Percentiles rank a stretch among this genome's conserved stretches.
These are phyloP conservation scores for Cetradonia linearis DNA, from an alignment of 495 filamentous ascomycete species.

Conservation along the genomic window DNA sequence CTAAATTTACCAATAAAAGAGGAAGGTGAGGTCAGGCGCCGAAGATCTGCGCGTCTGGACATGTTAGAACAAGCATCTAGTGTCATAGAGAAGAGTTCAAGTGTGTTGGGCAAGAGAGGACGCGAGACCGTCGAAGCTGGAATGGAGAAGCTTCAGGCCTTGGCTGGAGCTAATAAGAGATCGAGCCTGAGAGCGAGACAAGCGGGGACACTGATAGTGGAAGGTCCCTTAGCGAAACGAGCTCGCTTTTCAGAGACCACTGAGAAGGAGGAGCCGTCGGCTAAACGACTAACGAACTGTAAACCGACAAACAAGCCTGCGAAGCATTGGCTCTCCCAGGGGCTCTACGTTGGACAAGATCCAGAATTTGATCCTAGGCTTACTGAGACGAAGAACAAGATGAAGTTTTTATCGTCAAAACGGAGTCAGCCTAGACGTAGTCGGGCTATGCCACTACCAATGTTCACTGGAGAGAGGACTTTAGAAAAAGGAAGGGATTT, in stretches of 20 bases:
- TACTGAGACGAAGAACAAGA: conserved; percentile 52
- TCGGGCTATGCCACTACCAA: conserved; percentile 50
- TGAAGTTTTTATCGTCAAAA: conserved; percentile 41
- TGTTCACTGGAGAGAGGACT: conserved; percentile 53
- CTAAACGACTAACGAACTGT: conserved; percentile 29
- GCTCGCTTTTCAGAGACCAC: conserved; percentile 41
- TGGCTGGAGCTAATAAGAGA: conserved; percentile 27
- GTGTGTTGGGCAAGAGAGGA: conserved; percentile 47
- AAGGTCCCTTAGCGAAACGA: conserved; percentile 38
- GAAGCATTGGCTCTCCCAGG: conserved; percentile 70
- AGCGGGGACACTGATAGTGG: conserved; percentile 21
- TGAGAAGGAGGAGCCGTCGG: conserved; percentile 29
- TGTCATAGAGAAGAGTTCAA: conserved; percentile 35
- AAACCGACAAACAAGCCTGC: conserved; percentile 34
- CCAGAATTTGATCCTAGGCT: conserved; percentile 50
- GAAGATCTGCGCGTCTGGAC: conserved; percentile 35
- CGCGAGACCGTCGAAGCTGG: conserved; percentile 36
- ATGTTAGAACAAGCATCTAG: conserved; percentile 37
- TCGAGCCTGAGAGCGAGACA: conserved; percentile 37
- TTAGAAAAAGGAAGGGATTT: conserved; percentile 64
- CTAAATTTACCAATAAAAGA: conserved; percentile 29
- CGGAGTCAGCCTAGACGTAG: conserved; percentile 33
- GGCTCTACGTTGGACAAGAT: conserved; percentile 83
- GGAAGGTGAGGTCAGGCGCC: conserved; percentile 25
- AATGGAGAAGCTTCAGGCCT: conserved; percentile 30